Percentiles rank a stretch among this genome's conserved stretches.
Conservation (phyloP, 2,329 filamentous ascomycete species). For the Botrytis fabae region DNA sequence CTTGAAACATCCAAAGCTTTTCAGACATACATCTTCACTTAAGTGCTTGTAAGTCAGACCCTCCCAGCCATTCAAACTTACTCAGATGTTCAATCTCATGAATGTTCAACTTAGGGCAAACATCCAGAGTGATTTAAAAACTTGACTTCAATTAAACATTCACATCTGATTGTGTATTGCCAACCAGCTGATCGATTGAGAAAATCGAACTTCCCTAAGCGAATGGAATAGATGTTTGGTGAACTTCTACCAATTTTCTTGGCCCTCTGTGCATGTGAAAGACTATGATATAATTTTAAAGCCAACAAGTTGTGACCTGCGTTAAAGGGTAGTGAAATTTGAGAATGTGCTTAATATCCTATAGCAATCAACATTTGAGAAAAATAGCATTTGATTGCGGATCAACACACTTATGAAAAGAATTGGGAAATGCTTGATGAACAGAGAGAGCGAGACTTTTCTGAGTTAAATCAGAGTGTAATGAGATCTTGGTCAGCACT, state of each 20-base stretch:
- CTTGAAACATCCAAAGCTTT: background rate
- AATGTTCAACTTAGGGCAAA: no score
- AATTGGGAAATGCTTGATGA: no score
- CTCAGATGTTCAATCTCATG: background rate
- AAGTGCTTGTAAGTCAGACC: no score
- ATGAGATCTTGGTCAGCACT: background rate
- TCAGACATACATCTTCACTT: background rate
- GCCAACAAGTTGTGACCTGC: background rate
- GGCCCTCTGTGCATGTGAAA: background rate
- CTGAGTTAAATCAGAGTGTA: background rate
- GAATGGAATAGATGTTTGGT: background rate
- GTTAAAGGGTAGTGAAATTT: accelerated
- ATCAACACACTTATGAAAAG: no score
- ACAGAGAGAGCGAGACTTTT: background rate
- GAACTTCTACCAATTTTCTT: background rate
- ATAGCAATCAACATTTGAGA: accelerated
- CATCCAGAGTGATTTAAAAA: background rate
- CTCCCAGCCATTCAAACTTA: background rate
- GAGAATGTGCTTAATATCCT: background rate
- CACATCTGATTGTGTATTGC: background rate
- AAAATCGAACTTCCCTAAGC: background rate
- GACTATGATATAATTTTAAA: background rate
- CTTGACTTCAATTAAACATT: background rate
- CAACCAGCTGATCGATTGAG: background rate
- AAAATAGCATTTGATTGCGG: background rate